Conservation (phyloP, 2,329 filamentous ascomycete genomes). For the Sporothrix pseudoabietina region DNA sequence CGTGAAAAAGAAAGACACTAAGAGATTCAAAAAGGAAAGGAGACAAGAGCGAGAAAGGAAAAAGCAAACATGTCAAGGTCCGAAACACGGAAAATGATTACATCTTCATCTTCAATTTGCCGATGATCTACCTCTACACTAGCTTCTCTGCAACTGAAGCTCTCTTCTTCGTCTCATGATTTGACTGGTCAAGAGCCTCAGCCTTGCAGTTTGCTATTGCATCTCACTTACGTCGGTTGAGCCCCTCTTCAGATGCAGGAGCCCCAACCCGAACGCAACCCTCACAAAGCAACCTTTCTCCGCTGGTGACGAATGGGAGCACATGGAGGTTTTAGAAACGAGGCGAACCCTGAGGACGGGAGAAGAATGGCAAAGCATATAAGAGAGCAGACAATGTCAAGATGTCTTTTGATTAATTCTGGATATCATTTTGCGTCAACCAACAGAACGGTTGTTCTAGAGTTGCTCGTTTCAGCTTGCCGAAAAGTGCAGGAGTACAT, state of each 20-base stretch:
- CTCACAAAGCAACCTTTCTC: background rate
- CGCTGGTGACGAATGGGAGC: background rate
- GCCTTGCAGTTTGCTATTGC: background rate
- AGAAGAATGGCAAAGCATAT: background rate
- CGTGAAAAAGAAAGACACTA: background rate
- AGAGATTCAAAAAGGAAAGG: background rate
- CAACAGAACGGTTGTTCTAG: background rate
- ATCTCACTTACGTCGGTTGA: background rate
- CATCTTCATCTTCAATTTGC: background rate
- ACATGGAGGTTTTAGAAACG: background rate
- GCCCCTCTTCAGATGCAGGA: background rate
- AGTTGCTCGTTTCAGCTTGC: background rate
- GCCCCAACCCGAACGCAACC: background rate
- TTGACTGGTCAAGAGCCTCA: slow-evolving; percentile 15
- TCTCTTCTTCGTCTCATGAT: background rate
- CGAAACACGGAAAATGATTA: background rate
- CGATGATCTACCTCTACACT: background rate
- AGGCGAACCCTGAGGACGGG: background rate
- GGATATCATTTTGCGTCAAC: background rate
- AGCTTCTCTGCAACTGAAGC: background rate
- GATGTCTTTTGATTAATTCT: background rate
- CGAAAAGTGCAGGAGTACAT: background rate
- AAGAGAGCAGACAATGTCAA: background rate
- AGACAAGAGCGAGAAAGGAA: background rate
- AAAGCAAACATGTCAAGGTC: background rate